Base-by-base conservation (phyloP, 169 alveolate species). In the Plasmodium blacklocki region DNA sequence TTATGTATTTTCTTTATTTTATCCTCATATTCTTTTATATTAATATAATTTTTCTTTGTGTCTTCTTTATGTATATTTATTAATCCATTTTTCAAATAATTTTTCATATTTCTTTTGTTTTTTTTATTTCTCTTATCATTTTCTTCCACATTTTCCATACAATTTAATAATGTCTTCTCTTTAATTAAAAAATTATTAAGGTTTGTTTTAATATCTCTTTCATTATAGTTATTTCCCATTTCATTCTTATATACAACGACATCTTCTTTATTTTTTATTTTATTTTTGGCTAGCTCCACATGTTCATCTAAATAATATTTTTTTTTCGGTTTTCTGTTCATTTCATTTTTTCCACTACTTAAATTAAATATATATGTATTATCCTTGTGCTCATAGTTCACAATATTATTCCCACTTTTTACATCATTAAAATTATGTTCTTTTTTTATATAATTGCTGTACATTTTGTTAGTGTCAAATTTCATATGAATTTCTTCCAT, bases 351-450 rank as follows among this genome's bases (percentile, higher is more conserved):
- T 19, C 68, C 74, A 14, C 54, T 63, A 23, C 58, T 75, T 56
- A 75, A 75, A 75, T 75, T 75, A 63, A 75, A 75, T 11, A 75
- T 49, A 47, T 75, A 74, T 26, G 32, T 43, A 67, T 32, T 45
- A 5, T 63, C n/a, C 14, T 67, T 67, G 43, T 67, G 18, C 45
- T 29, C 32, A 14, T 23, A 21, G 5, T 39, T 39, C 47, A 39
- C 47, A 5, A 39, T 39, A 39, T 39, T 39, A 39, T 39, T 39
- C 47, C 47, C 47, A 39, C 9, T 39, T 39, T 39, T 5, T 39
- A 39, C 9, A 39, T 39, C 47, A 39, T 39, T 39, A 6, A 39
- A 39, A 39, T 39, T 39, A 39, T 39, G 47, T 39, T 39, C 47
- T 5, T 39, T 39, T 39, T 39, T 39, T 39, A 39, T 39, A 39